Base-by-base conservation (phyloP, 208 protist species). In the Porcisia hertigi region DNA sequence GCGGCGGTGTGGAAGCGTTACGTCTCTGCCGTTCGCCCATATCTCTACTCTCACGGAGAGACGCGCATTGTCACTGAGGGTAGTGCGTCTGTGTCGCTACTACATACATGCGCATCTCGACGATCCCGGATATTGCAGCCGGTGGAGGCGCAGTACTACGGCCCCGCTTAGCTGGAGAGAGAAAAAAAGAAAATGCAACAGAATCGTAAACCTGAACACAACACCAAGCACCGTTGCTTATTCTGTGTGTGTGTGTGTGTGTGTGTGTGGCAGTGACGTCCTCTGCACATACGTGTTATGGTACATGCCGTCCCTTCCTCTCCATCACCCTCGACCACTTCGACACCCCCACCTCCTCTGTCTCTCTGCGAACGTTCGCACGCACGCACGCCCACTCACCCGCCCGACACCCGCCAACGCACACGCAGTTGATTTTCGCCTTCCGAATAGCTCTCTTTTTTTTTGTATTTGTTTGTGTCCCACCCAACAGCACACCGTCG, bases 401-500 rank as follows among this genome's bases (percentile, higher is more conserved):
- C n/a, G n/a, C n/a, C n/a, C n/a, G n/a, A n/a, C n/a, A n/a, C n/a
- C n/a, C 30, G 30, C 30, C 30, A 30, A 23, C 63, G 11, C 47
- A 43, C 43, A 11, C 20, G 39, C 58, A 69, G 82, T 77, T 73
- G 85, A 83, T 82, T 73, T 80, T 62, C 70, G 82, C 81, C 73
- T 81, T 90, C 81, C 71, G 80, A 82, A 86, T 43, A 77, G 63
- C 71, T 81, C 79, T 88, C 83, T 81, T 86, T 87, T 86, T 86
- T 93, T 92, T 89, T 86, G 79, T 84, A 78, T 53, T 74, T 65
- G 12, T 64, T 49, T 73, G 52, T 41, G 34, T 55, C 64, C 14
- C 53, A 49, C 9, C 9, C 66, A 36, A 41, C 20, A 12, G 54
- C 45, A 5, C 66, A 18, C 43, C 9, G 43, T 55, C 30, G 60